phyloP scores from a whole-genome alignment of 2,329 filamentous ascomycete species.

The Rutstroemia sp. region DNA sequence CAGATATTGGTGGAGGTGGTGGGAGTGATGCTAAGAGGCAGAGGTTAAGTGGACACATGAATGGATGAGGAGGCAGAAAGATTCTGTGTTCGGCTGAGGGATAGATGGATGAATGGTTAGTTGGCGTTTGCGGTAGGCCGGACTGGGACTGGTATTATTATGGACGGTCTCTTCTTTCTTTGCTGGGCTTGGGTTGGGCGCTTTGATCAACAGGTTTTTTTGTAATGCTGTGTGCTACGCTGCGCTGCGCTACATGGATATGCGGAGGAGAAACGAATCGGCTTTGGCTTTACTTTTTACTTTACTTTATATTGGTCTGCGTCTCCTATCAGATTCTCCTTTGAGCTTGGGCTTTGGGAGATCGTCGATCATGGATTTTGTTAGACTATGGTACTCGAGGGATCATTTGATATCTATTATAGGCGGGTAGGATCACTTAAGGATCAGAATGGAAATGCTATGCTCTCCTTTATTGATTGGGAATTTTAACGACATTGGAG shows the following conservation, averaged over 20 bases:
- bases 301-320: no score
- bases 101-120: no score
- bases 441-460: background rate
- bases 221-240: background rate
- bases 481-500: no score
- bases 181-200: background rate
- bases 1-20: slow-evolving; percentile 14
- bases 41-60: slow-evolving; percentile 14
- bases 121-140: background rate
- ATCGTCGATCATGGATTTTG: no score
- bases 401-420: background rate
- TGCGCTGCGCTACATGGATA: background rate
- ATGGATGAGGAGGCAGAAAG: background rate
- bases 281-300: no score
- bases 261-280: background rate
- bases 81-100: background rate
- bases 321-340: no score
- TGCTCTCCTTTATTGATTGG: no score
- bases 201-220: background rate
- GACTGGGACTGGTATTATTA: background rate
- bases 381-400: background rate
- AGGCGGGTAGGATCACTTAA: background rate
- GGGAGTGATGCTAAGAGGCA: slow-evolving; percentile 28
- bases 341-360: no score
- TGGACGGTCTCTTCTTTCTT: background rate